A percentile compares a stretch with the other conserved stretches of the same genome.
Evolutionary conservation across 2,329 filamentous ascomycete species (phyloP).

Genomic region (Aspergillus costaricaensis): DNA sequence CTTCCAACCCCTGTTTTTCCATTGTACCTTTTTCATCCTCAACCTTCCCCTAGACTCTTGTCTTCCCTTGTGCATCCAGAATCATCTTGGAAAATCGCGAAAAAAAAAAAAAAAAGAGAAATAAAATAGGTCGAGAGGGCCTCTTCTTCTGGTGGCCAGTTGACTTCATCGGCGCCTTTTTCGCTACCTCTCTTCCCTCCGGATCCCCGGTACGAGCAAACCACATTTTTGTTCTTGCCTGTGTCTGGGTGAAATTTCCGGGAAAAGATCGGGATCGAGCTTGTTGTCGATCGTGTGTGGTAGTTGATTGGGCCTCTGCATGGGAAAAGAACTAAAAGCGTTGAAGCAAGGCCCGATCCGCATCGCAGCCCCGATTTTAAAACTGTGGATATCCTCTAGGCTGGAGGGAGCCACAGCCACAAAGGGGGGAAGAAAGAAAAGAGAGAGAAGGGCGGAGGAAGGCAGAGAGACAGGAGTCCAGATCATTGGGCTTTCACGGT

Average conservation of each 20-base stretch:
- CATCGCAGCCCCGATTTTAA: slow-evolving; percentile 6
- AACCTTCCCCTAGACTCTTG: not conserved
- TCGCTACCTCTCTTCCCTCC: not conserved
- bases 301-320: slow-evolving; percentile 5
- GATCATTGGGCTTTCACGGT: not conserved
- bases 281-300: slow-evolving; percentile 5
- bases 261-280: slow-evolving; percentile 1
- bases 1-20: not conserved
- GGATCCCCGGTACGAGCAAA: not conserved
- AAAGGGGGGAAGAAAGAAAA: not conserved
- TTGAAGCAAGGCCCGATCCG: slow-evolving; percentile 11
- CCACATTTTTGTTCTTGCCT: not conserved
- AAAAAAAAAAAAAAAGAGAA: not conserved
- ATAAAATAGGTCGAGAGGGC: not conserved
- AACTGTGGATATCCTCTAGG: slow-evolving; percentile 6
- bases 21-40: not conserved
- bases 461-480: not conserved
- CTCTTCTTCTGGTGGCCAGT: not conserved
- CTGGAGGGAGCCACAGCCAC: slow-evolving; percentile 7
- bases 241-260: not conserved
- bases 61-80: not conserved
- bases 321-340: not conserved
- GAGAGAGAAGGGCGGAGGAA: not conserved
- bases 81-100: not conserved
- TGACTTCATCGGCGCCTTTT: not conserved